Conservation (phyloP, 2,329 filamentous ascomycete species). For the Pyrenochaeta sp. region DNA sequence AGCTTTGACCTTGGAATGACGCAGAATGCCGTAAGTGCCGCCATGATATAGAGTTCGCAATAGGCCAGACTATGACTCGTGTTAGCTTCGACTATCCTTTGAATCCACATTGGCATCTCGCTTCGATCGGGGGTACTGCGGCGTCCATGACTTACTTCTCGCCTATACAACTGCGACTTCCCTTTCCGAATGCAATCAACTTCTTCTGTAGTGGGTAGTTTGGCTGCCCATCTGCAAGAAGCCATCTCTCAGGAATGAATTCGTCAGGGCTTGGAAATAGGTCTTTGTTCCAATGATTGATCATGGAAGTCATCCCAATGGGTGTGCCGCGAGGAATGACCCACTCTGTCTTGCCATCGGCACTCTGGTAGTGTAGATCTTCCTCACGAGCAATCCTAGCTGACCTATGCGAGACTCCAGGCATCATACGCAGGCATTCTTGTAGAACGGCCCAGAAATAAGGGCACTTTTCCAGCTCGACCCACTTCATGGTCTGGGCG, state of each 20-base stretch:
- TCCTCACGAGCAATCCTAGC: slow-evolving; percentile 28
- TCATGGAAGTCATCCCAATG: slow-evolving; percentile 39
- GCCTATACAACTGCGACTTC: slow-evolving; percentile 40
- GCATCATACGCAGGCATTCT: slow-evolving; percentile 48
- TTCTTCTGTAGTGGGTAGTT: slow-evolving; percentile 32
- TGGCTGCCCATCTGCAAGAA: slow-evolving; percentile 26
- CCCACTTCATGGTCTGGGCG: slow-evolving; percentile 22
- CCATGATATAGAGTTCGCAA: slow-evolving; percentile 36
- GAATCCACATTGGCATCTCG: neutral
- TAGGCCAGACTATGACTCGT: slow-evolving; percentile 24
- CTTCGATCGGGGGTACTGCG: neutral
- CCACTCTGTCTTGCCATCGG: slow-evolving; percentile 28
- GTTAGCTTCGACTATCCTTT: neutral
- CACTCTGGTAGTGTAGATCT: slow-evolving; percentile 28
- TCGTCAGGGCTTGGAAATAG: slow-evolving; percentile 42
- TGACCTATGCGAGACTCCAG: slow-evolving; percentile 34
- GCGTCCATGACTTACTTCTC: slow-evolving; percentile 30
- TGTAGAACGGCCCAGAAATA: slow-evolving; percentile 45
- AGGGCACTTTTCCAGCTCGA: slow-evolving; percentile 39
- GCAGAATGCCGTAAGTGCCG: slow-evolving; percentile 28
- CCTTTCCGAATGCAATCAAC: slow-evolving; percentile 38
- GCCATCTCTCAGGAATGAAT: slow-evolving; percentile 47
- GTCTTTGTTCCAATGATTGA: slow-evolving; percentile 43
- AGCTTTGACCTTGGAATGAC: slow-evolving; percentile 32
- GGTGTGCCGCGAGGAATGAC: slow-evolving; percentile 36